Evolutionary conservation across 1,284 basidiomycete genomes (phyloP).

Genomic region (Trichosporon faecale): DNA sequence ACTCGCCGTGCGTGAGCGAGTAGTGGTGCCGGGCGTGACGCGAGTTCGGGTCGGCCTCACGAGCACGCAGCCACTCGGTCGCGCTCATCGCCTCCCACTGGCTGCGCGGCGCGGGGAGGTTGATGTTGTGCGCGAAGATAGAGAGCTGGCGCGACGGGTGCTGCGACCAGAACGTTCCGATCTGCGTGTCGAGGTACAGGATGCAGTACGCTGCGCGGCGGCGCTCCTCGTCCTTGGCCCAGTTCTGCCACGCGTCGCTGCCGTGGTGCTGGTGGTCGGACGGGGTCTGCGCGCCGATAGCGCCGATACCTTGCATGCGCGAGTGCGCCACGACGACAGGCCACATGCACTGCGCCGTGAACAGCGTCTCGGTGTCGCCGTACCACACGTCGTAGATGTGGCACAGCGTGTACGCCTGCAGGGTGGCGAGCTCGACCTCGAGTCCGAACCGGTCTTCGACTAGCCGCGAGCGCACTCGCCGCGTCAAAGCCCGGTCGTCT

Average conservation of each 20-base stretch:
- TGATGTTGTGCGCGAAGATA: constrained; percentile 45
- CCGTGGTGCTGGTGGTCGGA: constrained; percentile 22
- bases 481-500: constrained; percentile 25
- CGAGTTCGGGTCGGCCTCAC: constrained; percentile 8
- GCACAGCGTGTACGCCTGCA: constrained; percentile 41
- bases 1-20: constrained; percentile 35
- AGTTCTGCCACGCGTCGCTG: constrained; percentile 38
- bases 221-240: constrained; percentile 47
- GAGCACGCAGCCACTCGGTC: constrained; percentile 34
- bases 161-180: constrained; percentile 45
- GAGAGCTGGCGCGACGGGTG: constrained; percentile 42
- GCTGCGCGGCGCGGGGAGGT: constrained; percentile 32
- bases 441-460: constrained; percentile 38
- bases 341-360: constrained; percentile 47
- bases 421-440: constrained; percentile 39
- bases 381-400: constrained; percentile 47
- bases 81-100: constrained; percentile 42
- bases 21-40: constrained; percentile 2
- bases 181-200: constrained; percentile 43
- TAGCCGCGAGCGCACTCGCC: constrained; percentile 31
- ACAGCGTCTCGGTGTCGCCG: constrained; percentile 35
- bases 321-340: constrained; percentile 43
- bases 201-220: constrained; percentile 44
- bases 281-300: constrained; percentile 16
- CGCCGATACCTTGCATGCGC: constrained; percentile 46